These are phyloP conservation scores for Senna tora DNA, from an alignment of 306 rosid genomes.

Conservation along the genomic window DNA sequence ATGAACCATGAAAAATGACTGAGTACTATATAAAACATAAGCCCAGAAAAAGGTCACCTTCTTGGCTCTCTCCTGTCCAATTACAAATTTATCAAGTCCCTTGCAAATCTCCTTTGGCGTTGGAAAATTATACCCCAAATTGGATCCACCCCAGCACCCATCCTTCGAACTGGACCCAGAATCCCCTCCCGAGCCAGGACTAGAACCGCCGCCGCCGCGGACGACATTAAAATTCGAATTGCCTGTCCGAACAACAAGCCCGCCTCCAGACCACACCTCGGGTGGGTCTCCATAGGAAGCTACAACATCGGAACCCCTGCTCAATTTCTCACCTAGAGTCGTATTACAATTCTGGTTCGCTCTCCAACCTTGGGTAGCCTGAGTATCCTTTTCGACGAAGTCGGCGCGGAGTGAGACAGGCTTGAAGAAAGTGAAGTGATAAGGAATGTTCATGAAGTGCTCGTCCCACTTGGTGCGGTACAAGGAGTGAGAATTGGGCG, in stretches of 20 bases:
- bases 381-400: constrained; percentile 46
- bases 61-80: constrained; percentile 95
- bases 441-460: constrained; percentile 52
- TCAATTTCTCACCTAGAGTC: constrained; percentile 40
- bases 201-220: constrained; percentile 55
- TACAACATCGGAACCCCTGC: constrained; percentile 32
- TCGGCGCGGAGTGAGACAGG: constrained; percentile 72
- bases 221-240: constrained; percentile 55
- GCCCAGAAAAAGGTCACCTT: constrained; percentile 53
- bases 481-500: constrained; percentile 47
- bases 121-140: constrained; percentile 75
- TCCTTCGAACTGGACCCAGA: constrained; percentile 63
- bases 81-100: constrained; percentile 93
- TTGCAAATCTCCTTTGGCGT: constrained; percentile 90
- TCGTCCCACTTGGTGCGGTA: constrained; percentile 52
- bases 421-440: constrained; percentile 73
- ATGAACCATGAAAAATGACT: background rate
- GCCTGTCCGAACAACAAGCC: constrained; percentile 66
- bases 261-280: constrained; percentile 94
- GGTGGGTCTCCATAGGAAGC: constrained; percentile 81
- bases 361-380: constrained; percentile 27
- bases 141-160: constrained; percentile 89
- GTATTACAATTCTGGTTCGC: constrained; percentile 13
- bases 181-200: constrained; percentile 64
- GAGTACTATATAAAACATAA: background rate